phyloP scores from a whole-genome alignment of 768 basidiomycete species.

The Collybia nuda region DNA sequence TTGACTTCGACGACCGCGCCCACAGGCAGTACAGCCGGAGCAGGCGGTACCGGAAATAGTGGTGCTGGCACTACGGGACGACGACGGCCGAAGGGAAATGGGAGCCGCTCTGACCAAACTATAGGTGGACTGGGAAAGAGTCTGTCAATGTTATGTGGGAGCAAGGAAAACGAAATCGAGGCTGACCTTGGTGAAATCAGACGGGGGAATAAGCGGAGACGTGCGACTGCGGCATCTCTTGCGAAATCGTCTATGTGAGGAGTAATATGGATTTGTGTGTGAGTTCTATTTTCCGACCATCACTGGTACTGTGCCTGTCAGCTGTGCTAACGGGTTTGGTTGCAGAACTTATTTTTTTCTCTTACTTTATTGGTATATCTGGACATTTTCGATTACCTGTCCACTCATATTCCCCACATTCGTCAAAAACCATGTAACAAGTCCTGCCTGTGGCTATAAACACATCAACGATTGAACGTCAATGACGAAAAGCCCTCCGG shows the following conservation, averaged over 20 bases:
- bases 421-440: no score
- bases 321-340: no score
- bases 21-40: constrained; percentile 21
- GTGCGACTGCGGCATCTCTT: constrained; percentile 31
- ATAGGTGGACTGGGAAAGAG: constrained; percentile 77
- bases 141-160: constrained; percentile 48
- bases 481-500: no score
- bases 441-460: no score
- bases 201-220: constrained; percentile 65
- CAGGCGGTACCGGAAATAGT: constrained; percentile 24
- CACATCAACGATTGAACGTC: no score
- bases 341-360: no score
- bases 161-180: constrained; percentile 74
- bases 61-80: constrained; percentile 36
- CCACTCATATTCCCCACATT: no score
- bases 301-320: no score
- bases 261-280: no score
- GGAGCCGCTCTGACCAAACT: constrained; percentile 53
- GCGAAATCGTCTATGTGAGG: constrained; percentile 17
- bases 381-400: no score
- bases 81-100: constrained; percentile 53
- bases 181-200: constrained; percentile 77
- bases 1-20: constrained; percentile 56
- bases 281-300: no score
- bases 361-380: no score